Evolutionary conservation across 208 protist species (phyloP), one percentile per base, ranked within the genome.

Genomic region (Acanthamoeba healyi): DNA sequence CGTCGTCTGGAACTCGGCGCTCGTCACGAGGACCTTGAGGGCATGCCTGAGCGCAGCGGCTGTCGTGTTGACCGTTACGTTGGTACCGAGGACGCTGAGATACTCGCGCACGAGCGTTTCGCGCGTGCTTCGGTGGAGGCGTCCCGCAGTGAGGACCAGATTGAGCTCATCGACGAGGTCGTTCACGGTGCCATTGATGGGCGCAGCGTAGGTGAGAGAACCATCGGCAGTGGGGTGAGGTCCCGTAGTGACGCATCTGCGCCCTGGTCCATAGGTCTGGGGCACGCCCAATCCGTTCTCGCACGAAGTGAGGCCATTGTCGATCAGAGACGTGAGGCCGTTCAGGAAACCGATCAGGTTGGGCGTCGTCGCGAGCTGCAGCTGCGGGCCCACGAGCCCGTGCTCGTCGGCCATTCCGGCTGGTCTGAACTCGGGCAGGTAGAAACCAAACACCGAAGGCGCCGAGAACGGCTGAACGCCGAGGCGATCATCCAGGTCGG

Each of bases 401-500:
- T 65, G 24, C 7, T 93, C 61, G 44, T 34, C 40, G 7, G 81
- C 38, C 34, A 36, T 5, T 24, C 94, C 94, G n/a, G 29, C 10
- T 34, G 94, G 86, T 29, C 44, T 54, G 84, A 77, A 95, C 19
- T 92, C 86, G 38, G 94, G 94, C 56, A 81, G 26, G 74, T 88
- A 95, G 86, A 95, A 95, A 58, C 22, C 34, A 54, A 95, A 95
- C 44, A 95, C 94, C 42, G 46, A 74, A n/a, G 86, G 86, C n/a
- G 40, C 58, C 15, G 36, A n/a, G 86, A 91, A 54, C 86, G 93
- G n/a, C 61, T 46, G 24, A 65, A 81, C 40, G 32, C 58, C 93
- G 38, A 94, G 44, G 82, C 40, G 24, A 51, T 34, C 12, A 49
- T 79, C 36, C 61, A 67, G 22, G n/a, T 38, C n/a, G 2, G 10